These are phyloP conservation scores for Umbelopsis isabellina DNA, from an alignment of 192 early-diverging fungal genomes.

Conservation along the genomic window DNA sequence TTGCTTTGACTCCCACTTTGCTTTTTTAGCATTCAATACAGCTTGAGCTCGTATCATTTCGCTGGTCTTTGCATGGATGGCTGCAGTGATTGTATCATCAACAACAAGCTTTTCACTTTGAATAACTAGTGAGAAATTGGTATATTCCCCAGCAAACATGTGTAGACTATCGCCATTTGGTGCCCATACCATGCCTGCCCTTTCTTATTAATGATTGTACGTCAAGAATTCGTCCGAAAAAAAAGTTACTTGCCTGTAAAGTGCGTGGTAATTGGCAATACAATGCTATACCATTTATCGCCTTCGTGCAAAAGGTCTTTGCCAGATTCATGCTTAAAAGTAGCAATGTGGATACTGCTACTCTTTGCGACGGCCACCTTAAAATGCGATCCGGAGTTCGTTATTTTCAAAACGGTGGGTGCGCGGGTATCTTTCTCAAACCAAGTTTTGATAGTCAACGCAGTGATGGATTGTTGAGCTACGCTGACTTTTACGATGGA, in stretches of 20 bases:
- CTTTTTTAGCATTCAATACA: background rate
- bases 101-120: background rate
- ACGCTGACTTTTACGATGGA: background rate
- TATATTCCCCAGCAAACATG: background rate
- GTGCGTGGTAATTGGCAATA: too few species aligned
- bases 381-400: background rate
- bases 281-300: too few species aligned
- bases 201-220: too few species aligned
- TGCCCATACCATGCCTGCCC: background rate
- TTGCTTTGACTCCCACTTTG: background rate
- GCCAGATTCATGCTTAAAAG: background rate
- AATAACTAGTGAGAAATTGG: background rate
- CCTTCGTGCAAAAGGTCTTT: background rate
- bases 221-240: too few species aligned
- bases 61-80: background rate
- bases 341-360: background rate
- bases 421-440: background rate
- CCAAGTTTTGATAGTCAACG: background rate
- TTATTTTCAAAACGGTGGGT: background rate
- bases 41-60: background rate
- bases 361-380: background rate
- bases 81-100: background rate
- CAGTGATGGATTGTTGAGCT: background rate
- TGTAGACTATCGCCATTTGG: background rate
- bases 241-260: too few species aligned